phyloP scores from a whole-genome alignment of 495 filamentous ascomycete species.

The Extremus antarcticus region DNA sequence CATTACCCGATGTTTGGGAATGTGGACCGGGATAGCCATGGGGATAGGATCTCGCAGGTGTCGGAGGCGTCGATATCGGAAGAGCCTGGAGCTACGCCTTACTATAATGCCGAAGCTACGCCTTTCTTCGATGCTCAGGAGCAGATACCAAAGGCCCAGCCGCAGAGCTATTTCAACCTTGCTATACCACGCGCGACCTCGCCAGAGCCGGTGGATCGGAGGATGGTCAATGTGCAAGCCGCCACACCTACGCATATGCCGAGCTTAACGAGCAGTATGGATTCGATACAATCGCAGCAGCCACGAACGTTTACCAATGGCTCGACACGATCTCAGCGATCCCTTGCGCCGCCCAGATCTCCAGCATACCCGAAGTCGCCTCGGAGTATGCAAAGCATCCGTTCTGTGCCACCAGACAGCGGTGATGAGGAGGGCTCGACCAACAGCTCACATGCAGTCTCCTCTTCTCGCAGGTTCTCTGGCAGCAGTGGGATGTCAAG shows the following conservation, averaged over 20 bases:
- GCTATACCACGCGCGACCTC: constrained; percentile 37
- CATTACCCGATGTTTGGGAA: constrained; percentile 17
- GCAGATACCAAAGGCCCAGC: background rate
- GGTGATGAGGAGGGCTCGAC: constrained; percentile 43
- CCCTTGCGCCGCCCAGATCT: constrained; percentile 46
- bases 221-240: constrained; percentile 5
- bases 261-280: constrained; percentile 22
- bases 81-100: background rate
- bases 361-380: constrained; percentile 27
- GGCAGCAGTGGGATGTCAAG: constrained; percentile 41
- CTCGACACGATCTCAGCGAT: constrained; percentile 15
- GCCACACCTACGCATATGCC: constrained; percentile 17
- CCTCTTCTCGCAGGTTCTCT: constrained; percentile 27
- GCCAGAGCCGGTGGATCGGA: constrained; percentile 34
- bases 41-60: background rate
- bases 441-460: background rate
- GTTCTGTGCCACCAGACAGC: constrained; percentile 46
- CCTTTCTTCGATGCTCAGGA: background rate
- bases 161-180: constrained; percentile 33
- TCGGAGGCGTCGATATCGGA: background rate
- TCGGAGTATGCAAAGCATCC: constrained; percentile 45
- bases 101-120: background rate
- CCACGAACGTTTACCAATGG: constrained; percentile 21
- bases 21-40: background rate
- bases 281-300: constrained; percentile 26